phyloP scores from a whole-genome alignment of 2,329 filamentous ascomycete species.

The Monilinia laxa region DNA sequence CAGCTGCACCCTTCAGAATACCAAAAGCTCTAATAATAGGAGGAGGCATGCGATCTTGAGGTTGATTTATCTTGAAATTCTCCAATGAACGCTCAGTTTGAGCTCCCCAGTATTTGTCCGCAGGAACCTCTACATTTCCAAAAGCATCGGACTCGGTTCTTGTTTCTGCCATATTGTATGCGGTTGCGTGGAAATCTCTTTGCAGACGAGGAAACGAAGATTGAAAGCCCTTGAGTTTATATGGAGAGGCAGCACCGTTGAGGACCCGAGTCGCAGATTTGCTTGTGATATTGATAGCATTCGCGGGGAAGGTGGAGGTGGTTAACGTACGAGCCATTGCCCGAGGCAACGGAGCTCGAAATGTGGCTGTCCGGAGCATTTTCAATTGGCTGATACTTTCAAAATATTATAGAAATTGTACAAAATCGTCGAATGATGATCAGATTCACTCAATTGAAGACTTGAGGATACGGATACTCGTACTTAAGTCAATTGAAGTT shows the following conservation, averaged over 20 bases:
- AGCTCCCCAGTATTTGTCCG: conserved; percentile 97
- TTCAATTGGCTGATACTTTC: background rate
- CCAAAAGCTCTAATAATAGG: conserved; percentile 91
- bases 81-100: conserved; percentile 94
- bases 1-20: conserved; percentile 94
- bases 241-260: conserved; percentile 21
- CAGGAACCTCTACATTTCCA: conserved; percentile 88
- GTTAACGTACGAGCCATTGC: conserved; percentile 20
- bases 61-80: conserved; percentile 99
- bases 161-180: conserved; percentile 49
- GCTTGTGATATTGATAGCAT: conserved; percentile 15
- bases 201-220: conserved; percentile 28
- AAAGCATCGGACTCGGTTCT: conserved; percentile 96
- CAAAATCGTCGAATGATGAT: background rate
- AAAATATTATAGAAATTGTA: conserved; percentile 9
- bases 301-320: conserved; percentile 17
- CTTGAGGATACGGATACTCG: conserved; percentile 9
- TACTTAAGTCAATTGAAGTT: conserved; percentile 12
- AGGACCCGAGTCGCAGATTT: conserved; percentile 21
- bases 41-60: conserved; percentile 95
- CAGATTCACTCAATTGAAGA: conserved; percentile 19
- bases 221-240: conserved; percentile 20
- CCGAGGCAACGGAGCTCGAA: conserved; percentile 22
- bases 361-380: conserved; percentile 23
- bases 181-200: conserved; percentile 38